phyloP scores from a whole-genome alignment of 495 filamentous ascomycete species.

The Penicillium psychrofluorescens region DNA sequence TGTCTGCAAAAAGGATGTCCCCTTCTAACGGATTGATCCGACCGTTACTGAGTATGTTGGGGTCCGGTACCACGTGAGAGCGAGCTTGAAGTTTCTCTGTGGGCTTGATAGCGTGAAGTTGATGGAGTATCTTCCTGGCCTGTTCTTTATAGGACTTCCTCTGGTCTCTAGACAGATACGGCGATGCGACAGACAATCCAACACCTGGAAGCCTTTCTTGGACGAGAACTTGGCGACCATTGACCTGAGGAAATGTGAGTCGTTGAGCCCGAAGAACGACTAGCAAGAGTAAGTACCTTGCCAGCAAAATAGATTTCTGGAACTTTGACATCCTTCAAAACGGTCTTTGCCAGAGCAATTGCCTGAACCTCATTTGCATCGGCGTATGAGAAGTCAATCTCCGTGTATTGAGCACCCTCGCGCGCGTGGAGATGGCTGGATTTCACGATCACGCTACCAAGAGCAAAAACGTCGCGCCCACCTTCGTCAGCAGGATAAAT shows the following conservation, averaged over 20 bases:
- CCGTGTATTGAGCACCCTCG: not conserved
- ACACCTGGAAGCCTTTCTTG: constrained; percentile 39
- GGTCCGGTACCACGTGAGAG: constrained; percentile 27
- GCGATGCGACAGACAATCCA: constrained; percentile 35
- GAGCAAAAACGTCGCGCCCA: constrained; percentile 36
- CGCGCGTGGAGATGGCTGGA: constrained; percentile 29
- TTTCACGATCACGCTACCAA: constrained; percentile 41
- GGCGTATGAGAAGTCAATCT: constrained; percentile 30
- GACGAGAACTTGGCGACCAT: constrained; percentile 27
- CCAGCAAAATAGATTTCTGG: constrained; percentile 33
- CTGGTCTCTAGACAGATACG: constrained; percentile 29
- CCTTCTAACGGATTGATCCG: constrained; percentile 23
- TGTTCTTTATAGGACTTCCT: constrained; percentile 35
- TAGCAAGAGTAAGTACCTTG: constrained; percentile 21
- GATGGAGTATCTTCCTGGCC: constrained; percentile 24
- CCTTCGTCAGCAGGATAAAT: constrained; percentile 30
- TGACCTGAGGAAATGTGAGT: constrained; percentile 26
- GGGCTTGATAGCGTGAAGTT: constrained; percentile 18
- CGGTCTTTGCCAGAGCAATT: constrained; percentile 20
- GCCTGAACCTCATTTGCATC: constrained; percentile 36
- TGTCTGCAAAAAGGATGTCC: constrained; percentile 25
- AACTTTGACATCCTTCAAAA: constrained; percentile 25
- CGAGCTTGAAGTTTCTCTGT: constrained; percentile 8
- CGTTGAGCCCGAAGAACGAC: constrained; percentile 1
- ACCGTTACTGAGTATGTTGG: constrained; percentile 24